Percentiles rank a stretch among this genome's conserved stretches.
phyloP scores from a whole-genome alignment of 495 filamentous ascomycete species.

The Penicillium manginii region DNA sequence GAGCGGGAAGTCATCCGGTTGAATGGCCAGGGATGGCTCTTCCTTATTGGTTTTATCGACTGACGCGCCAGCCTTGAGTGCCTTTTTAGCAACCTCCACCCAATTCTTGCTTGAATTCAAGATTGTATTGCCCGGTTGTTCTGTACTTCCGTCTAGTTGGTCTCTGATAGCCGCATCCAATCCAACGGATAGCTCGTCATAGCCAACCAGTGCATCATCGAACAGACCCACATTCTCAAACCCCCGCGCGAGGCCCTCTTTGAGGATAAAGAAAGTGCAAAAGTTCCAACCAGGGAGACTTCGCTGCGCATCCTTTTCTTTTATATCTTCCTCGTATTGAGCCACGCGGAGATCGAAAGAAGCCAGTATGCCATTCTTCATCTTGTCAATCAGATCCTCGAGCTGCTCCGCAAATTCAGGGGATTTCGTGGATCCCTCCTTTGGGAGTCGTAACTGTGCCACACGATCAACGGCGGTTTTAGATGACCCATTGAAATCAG shows the following conservation, averaged over 20 bases:
- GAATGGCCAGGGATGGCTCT: constrained; percentile 35
- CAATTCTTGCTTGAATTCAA: constrained; percentile 72
- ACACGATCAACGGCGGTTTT: constrained; percentile 80
- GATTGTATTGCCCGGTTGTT: constrained; percentile 68
- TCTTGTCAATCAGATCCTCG: constrained; percentile 81
- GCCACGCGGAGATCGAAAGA: constrained; percentile 90
- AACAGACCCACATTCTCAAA: constrained; percentile 97
- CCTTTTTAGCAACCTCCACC: constrained; percentile 57
- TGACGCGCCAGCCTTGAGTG: constrained; percentile 29
- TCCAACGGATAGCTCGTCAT: constrained; percentile 88
- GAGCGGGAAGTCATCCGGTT: constrained; percentile 56
- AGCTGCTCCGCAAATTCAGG: constrained; percentile 74
- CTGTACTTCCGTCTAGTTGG: constrained; percentile 58
- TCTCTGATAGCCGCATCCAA: constrained; percentile 81
- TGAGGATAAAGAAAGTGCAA: constrained; percentile 96
- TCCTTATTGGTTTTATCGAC: constrained; percentile 21
- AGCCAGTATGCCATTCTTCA: constrained; percentile 82
- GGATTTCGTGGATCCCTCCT: constrained; percentile 52
- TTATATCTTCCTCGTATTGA: constrained; percentile 97
- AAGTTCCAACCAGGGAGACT: constrained; percentile 96
- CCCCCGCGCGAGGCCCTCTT: constrained; percentile 89
- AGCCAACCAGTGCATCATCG: constrained; percentile 89
- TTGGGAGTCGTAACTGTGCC: constrained; percentile 78
- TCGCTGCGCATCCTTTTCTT: constrained; percentile 88
- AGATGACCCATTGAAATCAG: constrained; percentile 87